Conservation (phyloP, 2,329 filamentous ascomycete genomes). For the Mollisia scopiformis region DNA sequence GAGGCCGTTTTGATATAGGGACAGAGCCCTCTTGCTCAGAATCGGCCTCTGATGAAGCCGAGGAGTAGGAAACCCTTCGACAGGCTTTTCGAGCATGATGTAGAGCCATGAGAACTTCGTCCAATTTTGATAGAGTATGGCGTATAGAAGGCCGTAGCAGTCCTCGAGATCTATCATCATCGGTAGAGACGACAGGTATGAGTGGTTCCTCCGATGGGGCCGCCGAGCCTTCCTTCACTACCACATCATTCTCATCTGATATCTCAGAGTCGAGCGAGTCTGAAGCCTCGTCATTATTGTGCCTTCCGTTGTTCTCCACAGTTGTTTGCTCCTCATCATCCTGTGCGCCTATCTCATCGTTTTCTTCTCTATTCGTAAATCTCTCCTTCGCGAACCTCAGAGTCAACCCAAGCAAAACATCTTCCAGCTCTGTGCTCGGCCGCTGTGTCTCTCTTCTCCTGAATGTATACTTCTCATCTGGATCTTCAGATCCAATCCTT, state of each 20-base stretch:
- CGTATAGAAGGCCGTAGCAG: slow-evolving; percentile 70
- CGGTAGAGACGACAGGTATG: slow-evolving; percentile 61
- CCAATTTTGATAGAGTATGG: slow-evolving; percentile 71
- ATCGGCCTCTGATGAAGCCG: slow-evolving; percentile 31
- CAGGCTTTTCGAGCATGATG: slow-evolving; percentile 67
- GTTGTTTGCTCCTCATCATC: not conserved
- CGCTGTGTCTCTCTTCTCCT: slow-evolving; percentile 46
- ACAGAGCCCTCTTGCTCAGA: not conserved
- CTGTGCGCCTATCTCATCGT: not conserved
- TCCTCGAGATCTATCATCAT: slow-evolving; percentile 69
- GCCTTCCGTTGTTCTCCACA: slow-evolving; percentile 26
- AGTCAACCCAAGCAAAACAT: slow-evolving; percentile 69
- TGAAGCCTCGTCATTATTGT: not conserved
- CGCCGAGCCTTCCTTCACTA: slow-evolving; percentile 3
- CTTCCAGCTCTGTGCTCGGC: slow-evolving; percentile 67
- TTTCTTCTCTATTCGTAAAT: slow-evolving; percentile 48
- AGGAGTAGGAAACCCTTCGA: slow-evolving; percentile 36
- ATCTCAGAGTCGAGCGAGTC: not conserved
- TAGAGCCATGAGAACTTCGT: slow-evolving; percentile 69
- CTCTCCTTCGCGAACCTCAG: slow-evolving; percentile 69
- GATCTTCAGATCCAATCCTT: slow-evolving; percentile 47
- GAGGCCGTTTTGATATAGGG: slow-evolving; percentile 14
- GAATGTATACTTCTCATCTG: slow-evolving; percentile 55
- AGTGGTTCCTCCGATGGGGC: slow-evolving; percentile 11
- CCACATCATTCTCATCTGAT: not conserved